These are phyloP conservation scores for Paecilomyces formosus DNA, from an alignment of 2,329 filamentous ascomycete species.

Conservation along the genomic window DNA sequence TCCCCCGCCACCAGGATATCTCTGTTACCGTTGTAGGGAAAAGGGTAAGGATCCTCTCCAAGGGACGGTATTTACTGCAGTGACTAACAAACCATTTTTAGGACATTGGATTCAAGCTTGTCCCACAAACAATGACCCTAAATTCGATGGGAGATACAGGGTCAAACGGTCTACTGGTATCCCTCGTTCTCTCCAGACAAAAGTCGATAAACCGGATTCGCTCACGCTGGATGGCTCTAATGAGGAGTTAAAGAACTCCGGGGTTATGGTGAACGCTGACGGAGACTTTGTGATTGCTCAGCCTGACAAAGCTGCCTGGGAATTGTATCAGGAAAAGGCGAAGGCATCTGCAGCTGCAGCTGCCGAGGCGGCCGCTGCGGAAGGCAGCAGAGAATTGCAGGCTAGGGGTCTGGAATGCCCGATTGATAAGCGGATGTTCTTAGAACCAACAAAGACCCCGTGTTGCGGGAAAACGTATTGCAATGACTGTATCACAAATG, in stretches of 20 bases:
- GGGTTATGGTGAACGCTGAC: conserved; percentile 95
- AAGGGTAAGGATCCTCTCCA: conserved; percentile 52
- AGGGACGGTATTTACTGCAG: conserved; percentile 1
- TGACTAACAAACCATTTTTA: conserved; percentile 24
- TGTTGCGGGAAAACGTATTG: conserved; percentile 98
- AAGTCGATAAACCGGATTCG: conserved; percentile 81
- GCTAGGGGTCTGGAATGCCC: conserved; percentile 85
- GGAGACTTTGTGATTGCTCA: conserved; percentile 96
- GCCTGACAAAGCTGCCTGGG: conserved; percentile 92
- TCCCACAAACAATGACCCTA: conserved; percentile 96
- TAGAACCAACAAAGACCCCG: conserved; percentile 97
- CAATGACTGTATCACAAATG: conserved; percentile 99
- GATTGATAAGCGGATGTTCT: conserved; percentile 95
- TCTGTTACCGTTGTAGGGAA: conserved; percentile 92
- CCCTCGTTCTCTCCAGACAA: conserved; percentile 88
- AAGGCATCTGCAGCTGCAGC: conserved; percentile 78
- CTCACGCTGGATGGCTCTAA: conserved; percentile 65
- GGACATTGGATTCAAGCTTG: conserved; percentile 98
- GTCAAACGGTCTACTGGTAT: conserved; percentile 97
- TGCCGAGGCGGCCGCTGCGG: conserved; percentile 67
- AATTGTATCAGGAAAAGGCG: conserved; percentile 90
- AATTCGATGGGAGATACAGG: conserved; percentile 85
- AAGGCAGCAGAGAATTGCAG: conserved; percentile 78
- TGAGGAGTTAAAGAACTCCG: conserved; percentile 74
- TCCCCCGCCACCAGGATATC: conserved; percentile 85